Conservation (phyloP, 495 filamentous ascomycete species). For the Neurospora sp. region DNA sequence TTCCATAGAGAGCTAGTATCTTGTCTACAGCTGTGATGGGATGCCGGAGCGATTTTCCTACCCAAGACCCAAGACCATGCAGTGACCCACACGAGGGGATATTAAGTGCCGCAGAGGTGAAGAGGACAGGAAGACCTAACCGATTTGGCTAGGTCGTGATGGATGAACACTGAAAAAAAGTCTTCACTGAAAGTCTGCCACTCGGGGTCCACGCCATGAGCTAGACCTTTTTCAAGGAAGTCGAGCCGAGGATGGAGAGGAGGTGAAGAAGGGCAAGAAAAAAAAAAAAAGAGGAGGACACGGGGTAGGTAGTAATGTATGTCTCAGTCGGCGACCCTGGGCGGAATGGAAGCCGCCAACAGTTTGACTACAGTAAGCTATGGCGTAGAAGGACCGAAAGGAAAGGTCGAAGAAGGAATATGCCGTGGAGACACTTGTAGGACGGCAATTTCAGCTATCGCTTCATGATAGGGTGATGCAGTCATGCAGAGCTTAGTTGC, state of each 20-base stretch:
- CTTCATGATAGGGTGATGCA: background rate
- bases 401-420: background rate
- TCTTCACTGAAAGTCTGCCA: background rate
- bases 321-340: background rate
- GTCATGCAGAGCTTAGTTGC: no score
- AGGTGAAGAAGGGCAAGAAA: background rate
- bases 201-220: background rate
- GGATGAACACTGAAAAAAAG: background rate
- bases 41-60: background rate
- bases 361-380: background rate
- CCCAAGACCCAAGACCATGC: background rate
- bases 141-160: background rate
- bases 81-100: background rate
- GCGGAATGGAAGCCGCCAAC: background rate
- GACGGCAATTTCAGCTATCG: background rate
- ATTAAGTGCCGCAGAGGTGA: background rate
- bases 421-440: background rate
- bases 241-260: background rate
- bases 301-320: background rate
- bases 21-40: background rate
- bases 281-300: background rate
- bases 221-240: background rate
- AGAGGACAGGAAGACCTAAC: background rate
- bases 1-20: background rate
- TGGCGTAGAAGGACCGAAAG: background rate